Conservation (phyloP, 1,284 basidiomycete species). For the Ustilago xerochloae region DNA sequence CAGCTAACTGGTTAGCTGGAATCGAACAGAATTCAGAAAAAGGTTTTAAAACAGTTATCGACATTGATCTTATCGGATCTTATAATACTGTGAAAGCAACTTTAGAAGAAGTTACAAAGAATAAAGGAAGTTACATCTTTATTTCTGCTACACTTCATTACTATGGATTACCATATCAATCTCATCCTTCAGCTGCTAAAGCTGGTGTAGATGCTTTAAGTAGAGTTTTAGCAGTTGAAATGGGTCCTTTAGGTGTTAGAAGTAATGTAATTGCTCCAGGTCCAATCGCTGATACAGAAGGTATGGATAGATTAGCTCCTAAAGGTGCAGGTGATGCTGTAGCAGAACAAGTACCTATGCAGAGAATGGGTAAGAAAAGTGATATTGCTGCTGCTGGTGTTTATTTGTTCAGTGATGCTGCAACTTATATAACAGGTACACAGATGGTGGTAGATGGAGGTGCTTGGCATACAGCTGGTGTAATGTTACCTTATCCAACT, state of each 20-base stretch:
- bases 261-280: slow-evolving; percentile 91
- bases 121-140: slow-evolving; percentile 83
- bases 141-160: slow-evolving; percentile 92
- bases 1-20: slow-evolving; percentile 68
- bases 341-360: slow-evolving; percentile 55
- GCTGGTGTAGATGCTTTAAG: slow-evolving; percentile 90
- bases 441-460: slow-evolving; percentile 61
- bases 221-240: slow-evolving; percentile 86
- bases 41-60: slow-evolving; percentile 86
- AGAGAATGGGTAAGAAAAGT: slow-evolving; percentile 67
- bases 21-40: slow-evolving; percentile 64
- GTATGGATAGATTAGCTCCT: slow-evolving; percentile 78
- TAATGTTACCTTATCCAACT: slow-evolving; percentile 64
- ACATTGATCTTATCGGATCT: slow-evolving; percentile 92
- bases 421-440: slow-evolving; percentile 79
- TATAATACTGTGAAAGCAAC: slow-evolving; percentile 81
- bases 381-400: slow-evolving; percentile 85
- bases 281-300: slow-evolving; percentile 85
- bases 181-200: slow-evolving; percentile 93
- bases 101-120: slow-evolving; percentile 55
- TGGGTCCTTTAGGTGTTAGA: slow-evolving; percentile 90
- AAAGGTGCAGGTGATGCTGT: slow-evolving; percentile 68
- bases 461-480: slow-evolving; percentile 54
- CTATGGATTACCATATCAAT: slow-evolving; percentile 87
- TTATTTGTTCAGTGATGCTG: slow-evolving; percentile 90